Base-by-base conservation (phyloP, 2,329 filamentous ascomycete species). In the Clarireedia sp. region DNA sequence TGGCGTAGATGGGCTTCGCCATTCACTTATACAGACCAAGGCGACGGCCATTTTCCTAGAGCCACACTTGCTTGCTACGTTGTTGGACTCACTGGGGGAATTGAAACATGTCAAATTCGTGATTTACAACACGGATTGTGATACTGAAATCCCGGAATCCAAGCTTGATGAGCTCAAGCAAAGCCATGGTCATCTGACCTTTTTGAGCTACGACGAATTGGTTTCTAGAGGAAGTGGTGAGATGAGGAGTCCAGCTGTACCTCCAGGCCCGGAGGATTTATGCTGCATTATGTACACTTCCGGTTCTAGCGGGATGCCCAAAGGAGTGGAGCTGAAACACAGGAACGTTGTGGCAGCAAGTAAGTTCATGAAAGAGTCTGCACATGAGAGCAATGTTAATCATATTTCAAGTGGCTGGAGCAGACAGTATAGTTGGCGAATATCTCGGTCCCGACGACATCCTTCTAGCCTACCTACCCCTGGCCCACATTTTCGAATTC, bases 401-500 rank as follows among this genome's bases (percentile, higher is more conserved):
- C 38, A 9, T 43, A 40, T 36, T 12, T 40, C 16, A 38, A 84
- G 81, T 96, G 61, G 87, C 92, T 47, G 94, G 94, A 69, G 82
- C 96, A 46, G 82, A 86, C 67, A 80, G 80, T 43, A 84, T 89
- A 59, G 84, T 97, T 48, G 88, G 87, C 21, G 83, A 86, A 57
- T 86, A 86, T 66, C 81, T 97, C 49, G 86, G 85, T 58, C 83
- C 86, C 56, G 82, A 80, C 46, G 94, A 99, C 64, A 80, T 81
- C 46, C 78, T 97, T 44, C 80, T 99, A 46, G 90, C 91, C 21
- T 99, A 97, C 71, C 82, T 99, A 14, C 94, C 94, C 1, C 84
- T 95, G 52, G 91, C 94, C 2, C 94, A 99, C 69, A 97, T 97
- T 66, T 84, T 99, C 66, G 94, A 99, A 72, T 94, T 96, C 72